Base-by-base conservation (phyloP, 768 basidiomycete species). In the Serpula lacrymans region DNA sequence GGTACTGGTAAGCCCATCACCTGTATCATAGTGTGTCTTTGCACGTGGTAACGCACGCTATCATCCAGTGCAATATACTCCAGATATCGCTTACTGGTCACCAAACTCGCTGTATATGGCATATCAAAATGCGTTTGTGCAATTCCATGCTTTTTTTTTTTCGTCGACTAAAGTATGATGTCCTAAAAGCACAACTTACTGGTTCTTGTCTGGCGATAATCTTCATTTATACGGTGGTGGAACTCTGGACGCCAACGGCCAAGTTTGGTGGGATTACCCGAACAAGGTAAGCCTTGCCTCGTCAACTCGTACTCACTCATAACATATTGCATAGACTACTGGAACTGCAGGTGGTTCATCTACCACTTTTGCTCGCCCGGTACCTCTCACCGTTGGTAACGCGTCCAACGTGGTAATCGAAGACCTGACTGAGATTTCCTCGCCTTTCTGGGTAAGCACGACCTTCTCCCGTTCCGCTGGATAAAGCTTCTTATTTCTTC, bases 401-500 rank as follows among this genome's bases (percentile, higher is more conserved):
- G 59, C 67, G 10, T 55, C 55, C 12, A 57, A 68, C 37, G 65
- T 70, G 26, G 43, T 60, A 8, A 47, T 72, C 13, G 59, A 65
- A 31, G 42, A 68, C 40, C 49, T 71, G 22, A 57, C 52, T 14
- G 46, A 63, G 42, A 58, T 66, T 30, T 48, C 58, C 12, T 65
- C 66, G 5, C 69, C 69, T 0, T 69, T 69, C 51, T 69, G 68
- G 67, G 64, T 64, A 42, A n/a, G n/a, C n/a, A n/a, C n/a, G n/a
- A n/a, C n/a, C n/a, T n/a, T n/a, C n/a, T n/a, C n/a, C n/a, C n/a
- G n/a, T n/a, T n/a, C n/a, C n/a, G n/a, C n/a, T n/a, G n/a, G n/a
- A n/a, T n/a, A n/a, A n/a, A n/a, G n/a, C n/a, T n/a, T n/a, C n/a
- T n/a, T n/a, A n/a, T n/a, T n/a, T n/a, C n/a, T n/a, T n/a, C n/a